Evolutionary conservation across 129 eudicot species (phyloP), one percentile per base, ranked within the genome.

Genomic region (Chrysanthemum seticuspe): DNA sequence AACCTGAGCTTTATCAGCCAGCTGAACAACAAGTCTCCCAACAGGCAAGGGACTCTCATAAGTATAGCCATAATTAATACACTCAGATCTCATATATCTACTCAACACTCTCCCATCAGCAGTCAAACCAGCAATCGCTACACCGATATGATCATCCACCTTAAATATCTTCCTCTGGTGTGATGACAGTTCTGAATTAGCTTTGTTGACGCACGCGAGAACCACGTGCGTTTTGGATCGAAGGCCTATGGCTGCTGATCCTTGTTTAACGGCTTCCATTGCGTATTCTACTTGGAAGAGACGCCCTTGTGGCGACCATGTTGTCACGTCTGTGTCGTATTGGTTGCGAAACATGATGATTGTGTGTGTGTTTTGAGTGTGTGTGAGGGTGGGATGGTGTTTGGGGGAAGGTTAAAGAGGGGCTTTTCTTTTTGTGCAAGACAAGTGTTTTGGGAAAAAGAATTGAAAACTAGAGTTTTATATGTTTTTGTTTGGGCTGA

Each of bases 261-360:
- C 98, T 76, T 94, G 98, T 83, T 94, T 94, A 29, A 94, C 98
- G 1, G 98, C 98, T 80, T 94, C 98, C 98, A 94, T 94, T 15
- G 98, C 98, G 89, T 94, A 94, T 48, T 94, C 98, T 5, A 94
- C 97, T 73, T 94, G 98, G 68, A 94, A 94, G 8, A 94, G 80
- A 52, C 98, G 76, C 14, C 98, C 98, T 18, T 92, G 92, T 66
- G 98, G 98, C 25, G 90, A 84, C 98, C 98, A 93, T 65, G 98
- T 93, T 6, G 95, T 91, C 49, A 86, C 95, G 65, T 84, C 95
- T 25, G 91, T 88, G 72, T 88, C 97, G 81, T 88, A 93, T 77
- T 93, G 98, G 79, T 93, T 93, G 49, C 98, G 81, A 52, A 93
- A 93, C 98, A 93, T 89, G 2, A 44, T 72, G 45, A 2, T 60